Conservation (phyloP, 23 red algal species). For the Gracilaria domingensis region DNA sequence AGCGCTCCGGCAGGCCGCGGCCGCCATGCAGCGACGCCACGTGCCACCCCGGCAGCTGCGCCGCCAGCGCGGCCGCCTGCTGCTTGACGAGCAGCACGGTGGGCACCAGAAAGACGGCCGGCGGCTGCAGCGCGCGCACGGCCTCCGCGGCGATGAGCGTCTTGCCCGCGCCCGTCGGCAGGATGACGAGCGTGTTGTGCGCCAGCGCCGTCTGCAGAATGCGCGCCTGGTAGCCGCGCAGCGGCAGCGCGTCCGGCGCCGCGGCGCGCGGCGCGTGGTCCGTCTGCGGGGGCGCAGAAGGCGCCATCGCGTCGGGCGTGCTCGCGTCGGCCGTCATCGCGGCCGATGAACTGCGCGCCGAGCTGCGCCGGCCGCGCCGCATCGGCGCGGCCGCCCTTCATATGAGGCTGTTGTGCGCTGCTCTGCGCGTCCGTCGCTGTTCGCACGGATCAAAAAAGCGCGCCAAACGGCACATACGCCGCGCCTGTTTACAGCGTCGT, state of each 20-base stretch:
- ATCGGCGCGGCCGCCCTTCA: no score
- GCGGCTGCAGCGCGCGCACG: constrained; percentile 31
- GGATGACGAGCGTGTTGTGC: constrained; percentile 64
- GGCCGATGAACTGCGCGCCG: no score
- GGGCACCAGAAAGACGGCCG: constrained; percentile 50
- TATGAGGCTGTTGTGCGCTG: no score
- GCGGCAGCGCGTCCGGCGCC: not conserved
- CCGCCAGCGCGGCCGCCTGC: not conserved
- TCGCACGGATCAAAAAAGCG: no score
- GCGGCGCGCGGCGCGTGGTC: no score
- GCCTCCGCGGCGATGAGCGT: constrained; percentile 81
- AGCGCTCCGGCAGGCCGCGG: not conserved
- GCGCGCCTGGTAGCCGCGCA: constrained; percentile 71
- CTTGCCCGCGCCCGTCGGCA: constrained; percentile 85
- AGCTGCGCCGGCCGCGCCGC: no score
- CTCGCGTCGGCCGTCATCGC: no score
- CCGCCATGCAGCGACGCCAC: constrained; percentile 26
- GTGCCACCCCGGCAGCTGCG: not conserved
- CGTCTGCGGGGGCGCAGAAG: no score
- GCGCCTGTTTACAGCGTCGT: no score
- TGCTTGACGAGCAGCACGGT: constrained; percentile 50
- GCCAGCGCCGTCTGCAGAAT: constrained; percentile 57
- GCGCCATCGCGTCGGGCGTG: no score
- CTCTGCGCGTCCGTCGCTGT: no score
- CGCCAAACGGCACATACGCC: no score